Evolutionary conservation across 768 basidiomycete genomes (phyloP), one percentile per base, ranked within the genome.

Genomic region (Mycena capillaripes): DNA sequence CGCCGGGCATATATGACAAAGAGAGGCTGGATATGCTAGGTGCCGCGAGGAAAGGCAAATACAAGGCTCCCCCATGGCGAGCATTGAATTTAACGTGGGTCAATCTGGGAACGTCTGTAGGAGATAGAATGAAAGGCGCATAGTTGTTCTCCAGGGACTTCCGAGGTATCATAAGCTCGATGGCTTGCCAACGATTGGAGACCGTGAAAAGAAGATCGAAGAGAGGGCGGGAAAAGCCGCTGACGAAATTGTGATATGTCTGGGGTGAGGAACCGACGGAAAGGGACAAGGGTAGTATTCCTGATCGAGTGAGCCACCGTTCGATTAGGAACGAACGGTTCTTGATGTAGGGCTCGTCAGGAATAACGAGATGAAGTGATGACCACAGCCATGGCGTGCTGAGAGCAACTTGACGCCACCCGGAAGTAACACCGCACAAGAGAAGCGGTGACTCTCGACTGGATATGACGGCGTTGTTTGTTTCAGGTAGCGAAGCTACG

Each of bases 381-480:
- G 77, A 27, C 78, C 81, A 81, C 3, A 80, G 69, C 17, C 48
- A 60, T 0, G 81, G 79, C 9, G 78, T 78, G 2, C 76, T 56
- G 23, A 76, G 58, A 0, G 75, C 75, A 21, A 79, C 58, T 27
- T 63, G 42, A 11, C 79, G 66, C 80, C 80, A 79, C 1, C 56
- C 23, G 8, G 69, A 66, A 34, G 76, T 79, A 11, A 81, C 66
- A 16, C 58, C 71, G 21, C 71, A 73, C 0, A 81, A 69, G 0
- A 79, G 63, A 14, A 80, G 44, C 9, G 79, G 79, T 2, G 38
- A 10, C 38, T 76, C 64, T 44, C 27, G 6, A 36, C 19, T 21
- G 61, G 66, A 56, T n/a, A 79, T 76, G 16, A 66, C 32, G 30
- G 76, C 69, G 55, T 77, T 76, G 27, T 69, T 70, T 16, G 36